A percentile compares a stretch with the other conserved stretches of the same genome.
These are phyloP conservation scores for Ceratobasidium sp. DNA, from an alignment of 1,284 basidiomycete species.

Conservation along the genomic window DNA sequence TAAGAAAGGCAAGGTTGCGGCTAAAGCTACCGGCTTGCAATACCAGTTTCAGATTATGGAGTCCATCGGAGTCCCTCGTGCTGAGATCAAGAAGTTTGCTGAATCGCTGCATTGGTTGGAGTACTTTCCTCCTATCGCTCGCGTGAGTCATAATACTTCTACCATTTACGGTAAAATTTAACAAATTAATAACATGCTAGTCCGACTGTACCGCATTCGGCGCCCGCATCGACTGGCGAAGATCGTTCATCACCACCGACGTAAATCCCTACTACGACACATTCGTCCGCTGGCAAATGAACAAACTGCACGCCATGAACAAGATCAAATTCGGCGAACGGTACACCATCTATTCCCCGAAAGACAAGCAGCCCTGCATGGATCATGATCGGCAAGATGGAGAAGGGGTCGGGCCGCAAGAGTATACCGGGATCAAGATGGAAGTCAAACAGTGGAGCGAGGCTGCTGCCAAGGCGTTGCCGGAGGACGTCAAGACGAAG, in stretches of 20 bases:
- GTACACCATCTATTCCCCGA: conserved; percentile 99
- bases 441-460: conserved; percentile 85
- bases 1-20: conserved; percentile 96
- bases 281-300: conserved; percentile 99
- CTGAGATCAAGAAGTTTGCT: conserved; percentile 96
- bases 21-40: conserved; percentile 93
- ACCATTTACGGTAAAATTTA: not conserved
- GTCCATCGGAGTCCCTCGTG: conserved; percentile 88
- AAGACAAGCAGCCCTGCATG: conserved; percentile 99
- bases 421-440: conserved; percentile 98
- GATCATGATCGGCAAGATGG: conserved; percentile 98
- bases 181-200: conserved; percentile 58
- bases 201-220: conserved; percentile 90
- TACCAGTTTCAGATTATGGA: conserved; percentile 99
- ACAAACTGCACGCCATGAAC: conserved; percentile 83
- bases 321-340: too few relatives aligned
- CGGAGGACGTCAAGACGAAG: conserved; percentile 74
- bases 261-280: conserved; percentile 98
- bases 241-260: conserved; percentile 95
- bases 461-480: conserved; percentile 71
- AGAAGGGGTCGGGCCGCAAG: conserved; percentile 96
- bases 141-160: conserved; percentile 72
- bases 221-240: conserved; percentile 97
- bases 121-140: too few relatives aligned
- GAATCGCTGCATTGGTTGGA: conserved; percentile 54